A percentile compares a stretch with the other conserved stretches of the same genome.
Evolutionary conservation across 73 alveolate genomes (phyloP).

Genomic region (Halteria grandinella): DNA sequence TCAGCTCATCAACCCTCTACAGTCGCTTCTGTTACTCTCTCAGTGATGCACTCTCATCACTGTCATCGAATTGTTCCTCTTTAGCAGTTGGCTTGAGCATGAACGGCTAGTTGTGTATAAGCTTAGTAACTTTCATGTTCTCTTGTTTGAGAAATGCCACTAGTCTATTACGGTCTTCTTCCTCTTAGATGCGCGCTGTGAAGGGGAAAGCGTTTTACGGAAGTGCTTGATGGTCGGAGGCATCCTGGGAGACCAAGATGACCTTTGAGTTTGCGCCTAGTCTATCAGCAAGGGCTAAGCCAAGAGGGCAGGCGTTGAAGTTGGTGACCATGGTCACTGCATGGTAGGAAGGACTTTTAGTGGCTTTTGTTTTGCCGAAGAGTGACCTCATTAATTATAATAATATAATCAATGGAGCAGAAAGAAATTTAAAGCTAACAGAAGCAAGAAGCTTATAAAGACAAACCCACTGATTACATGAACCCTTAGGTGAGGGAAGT

Average conservation of each 20-base stretch:
- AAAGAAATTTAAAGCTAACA: neutral
- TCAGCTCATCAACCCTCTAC: slow-evolving; percentile 20
- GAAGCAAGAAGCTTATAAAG: neutral
- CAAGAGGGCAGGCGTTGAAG: slow-evolving; percentile 47
- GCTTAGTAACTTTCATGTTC: neutral
- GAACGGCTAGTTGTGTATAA: slow-evolving; percentile 26
- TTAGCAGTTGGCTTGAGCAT: slow-evolving; percentile 36
- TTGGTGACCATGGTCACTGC: slow-evolving; percentile 2
- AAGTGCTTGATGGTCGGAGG: too few species aligned
- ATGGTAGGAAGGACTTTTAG: neutral
- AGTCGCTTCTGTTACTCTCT: neutral
- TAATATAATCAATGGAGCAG: neutral
- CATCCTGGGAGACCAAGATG: too few species aligned
- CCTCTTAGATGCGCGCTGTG: slow-evolving; percentile 20
- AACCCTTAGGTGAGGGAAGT: slow-evolving; percentile 17
- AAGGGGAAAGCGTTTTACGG: too few species aligned
- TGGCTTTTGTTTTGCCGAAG: neutral
- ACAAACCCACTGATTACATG: neutral
- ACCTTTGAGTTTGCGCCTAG: too few species aligned
- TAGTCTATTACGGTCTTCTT: slow-evolving; percentile 41
- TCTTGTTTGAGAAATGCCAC: slow-evolving; percentile 38
- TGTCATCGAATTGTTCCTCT: neutral
- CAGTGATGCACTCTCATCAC: neutral
- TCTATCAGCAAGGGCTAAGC: neutral
- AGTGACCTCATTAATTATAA: neutral